Base-by-base conservation (phyloP, 2,329 filamentous ascomycete genomes). In the Talaromyces pinophilus region DNA sequence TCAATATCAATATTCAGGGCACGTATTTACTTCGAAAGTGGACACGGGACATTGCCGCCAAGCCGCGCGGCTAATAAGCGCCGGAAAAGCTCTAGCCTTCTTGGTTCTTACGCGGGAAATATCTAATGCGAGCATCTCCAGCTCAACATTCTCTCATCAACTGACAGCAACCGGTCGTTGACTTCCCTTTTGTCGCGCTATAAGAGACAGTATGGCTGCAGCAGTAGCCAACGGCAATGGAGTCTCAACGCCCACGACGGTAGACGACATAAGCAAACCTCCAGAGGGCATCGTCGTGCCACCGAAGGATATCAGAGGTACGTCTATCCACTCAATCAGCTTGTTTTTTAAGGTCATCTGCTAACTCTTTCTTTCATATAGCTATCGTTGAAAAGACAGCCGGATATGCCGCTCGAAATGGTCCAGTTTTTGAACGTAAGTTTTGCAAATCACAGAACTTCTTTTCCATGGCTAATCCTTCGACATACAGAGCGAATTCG, bases 351-450 rank as follows among this genome's bases (percentile, higher is more conserved):
- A 42, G 55, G 30, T 52, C 19, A 48, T 11, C 54, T 69, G 65
- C 75, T 79, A 67, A 80, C 66, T 25, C 28, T 61, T 25, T 65
- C 57, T 42, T 17, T 65, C 35, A 30, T 65, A 67, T 77, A 84
- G 84, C 84, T 22, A 86, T 94, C 71, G 88, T 99, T 74, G 93
- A 97, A 79, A 98, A 96, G 82, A 97, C 94, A 13, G 94, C 95
- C 63, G 93, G 93, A 57, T 98, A 96, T 77, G 92, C 97, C 67
- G 89, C 89, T 67, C 85, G 86, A 71, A 84, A 84, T 72, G 85
- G 85, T 28, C 74, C 79, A 3, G 72, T 86, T 8, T 91, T 93
- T 74, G 90, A 93, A 77, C 79, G 80, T 81, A 70, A 60, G 72
- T 69, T 19, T 38, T 48, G 22, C 10, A 25, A 33, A 48, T 17